Conservation (phyloP, 768 basidiomycete species). For the Xerocomus brunneocitrinus region DNA sequence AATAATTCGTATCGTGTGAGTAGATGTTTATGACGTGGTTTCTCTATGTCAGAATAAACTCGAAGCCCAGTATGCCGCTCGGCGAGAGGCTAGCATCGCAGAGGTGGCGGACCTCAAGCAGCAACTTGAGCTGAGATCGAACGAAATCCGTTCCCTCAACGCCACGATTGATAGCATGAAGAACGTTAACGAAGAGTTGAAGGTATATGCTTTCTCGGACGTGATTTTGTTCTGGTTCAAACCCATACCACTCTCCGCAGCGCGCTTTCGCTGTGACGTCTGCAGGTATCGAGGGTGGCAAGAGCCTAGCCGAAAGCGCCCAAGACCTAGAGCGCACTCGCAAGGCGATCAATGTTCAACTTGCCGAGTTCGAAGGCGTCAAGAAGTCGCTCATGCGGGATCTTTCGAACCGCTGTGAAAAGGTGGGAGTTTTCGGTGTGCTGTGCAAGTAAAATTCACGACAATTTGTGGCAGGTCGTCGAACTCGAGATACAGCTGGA, state of each 20-base stretch:
- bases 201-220: slow-evolving; percentile 51
- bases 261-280: slow-evolving; percentile 97
- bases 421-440: slow-evolving; percentile 47
- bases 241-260: slow-evolving; percentile 36
- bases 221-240: slow-evolving; percentile 4
- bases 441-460: slow-evolving; percentile 14
- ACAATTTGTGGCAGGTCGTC: slow-evolving; percentile 64
- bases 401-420: slow-evolving; percentile 98
- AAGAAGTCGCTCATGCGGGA: slow-evolving; percentile 99
- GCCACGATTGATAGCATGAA: slow-evolving; percentile 89
- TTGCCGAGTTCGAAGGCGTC: slow-evolving; percentile 96
- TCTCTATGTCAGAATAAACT: slow-evolving; percentile 67
- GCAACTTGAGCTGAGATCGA: slow-evolving; percentile 78
- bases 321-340: slow-evolving; percentile 95
- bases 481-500: slow-evolving; percentile 98
- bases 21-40: neutral
- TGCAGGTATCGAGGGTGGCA: slow-evolving; percentile 94
- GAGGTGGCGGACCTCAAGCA: slow-evolving; percentile 86
- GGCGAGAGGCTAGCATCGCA: slow-evolving; percentile 81
- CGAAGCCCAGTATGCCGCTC: slow-evolving; percentile 89
- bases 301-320: slow-evolving; percentile 94
- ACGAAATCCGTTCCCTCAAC: slow-evolving; percentile 81
- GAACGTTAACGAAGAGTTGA: slow-evolving; percentile 95
- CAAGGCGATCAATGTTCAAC: slow-evolving; percentile 96
- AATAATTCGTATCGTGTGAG: neutral